A percentile compares a stretch with the other conserved stretches of the same genome.
phyloP scores from a whole-genome alignment of 2,329 filamentous ascomycete genomes.

The Aspergillus piperis region DNA sequence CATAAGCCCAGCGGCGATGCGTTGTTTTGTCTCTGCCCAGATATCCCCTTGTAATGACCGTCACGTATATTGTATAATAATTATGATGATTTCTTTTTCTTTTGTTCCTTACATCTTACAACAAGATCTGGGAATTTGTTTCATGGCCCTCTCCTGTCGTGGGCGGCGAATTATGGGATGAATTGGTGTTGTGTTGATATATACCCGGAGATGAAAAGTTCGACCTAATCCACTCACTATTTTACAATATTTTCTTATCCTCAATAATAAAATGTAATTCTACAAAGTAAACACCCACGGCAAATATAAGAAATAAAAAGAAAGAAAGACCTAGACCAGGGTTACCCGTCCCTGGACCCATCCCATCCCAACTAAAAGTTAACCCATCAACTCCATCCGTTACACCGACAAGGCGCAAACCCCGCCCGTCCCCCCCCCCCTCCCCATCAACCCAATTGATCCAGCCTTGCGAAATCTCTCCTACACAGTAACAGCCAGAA shows the following conservation, averaged over 20 bases:
- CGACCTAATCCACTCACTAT: constrained; percentile 6
- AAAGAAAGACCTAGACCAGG: not conserved
- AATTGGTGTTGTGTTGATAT: constrained; percentile 5
- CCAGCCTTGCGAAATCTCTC: not conserved
- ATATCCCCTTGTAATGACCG: constrained; percentile 5
- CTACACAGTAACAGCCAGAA: not conserved
- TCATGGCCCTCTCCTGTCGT: constrained; percentile 8
- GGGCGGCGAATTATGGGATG: constrained; percentile 4
- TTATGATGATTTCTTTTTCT: not conserved
- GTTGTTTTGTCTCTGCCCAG: not conserved
- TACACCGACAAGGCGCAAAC: not conserved
- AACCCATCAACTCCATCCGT: not conserved
- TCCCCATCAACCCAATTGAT: too few relatives aligned
- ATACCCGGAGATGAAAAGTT: constrained; percentile 12
- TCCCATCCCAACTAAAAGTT: too few relatives aligned
- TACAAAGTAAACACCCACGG: not conserved
- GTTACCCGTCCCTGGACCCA: not conserved
- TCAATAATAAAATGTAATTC: too few relatives aligned
- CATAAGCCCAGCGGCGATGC: not conserved
- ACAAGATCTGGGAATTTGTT: not conserved
- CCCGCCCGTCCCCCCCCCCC: not conserved
- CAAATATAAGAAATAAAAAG: too few relatives aligned
- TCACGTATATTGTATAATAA: constrained; percentile 13
- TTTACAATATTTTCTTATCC: not conserved
- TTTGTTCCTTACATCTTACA: not conserved